Percentiles rank a stretch among this genome's conserved stretches.
These are phyloP conservation scores for Dissoconium aciculare DNA, from an alignment of 2,329 filamentous ascomycete species.

Conservation along the genomic window DNA sequence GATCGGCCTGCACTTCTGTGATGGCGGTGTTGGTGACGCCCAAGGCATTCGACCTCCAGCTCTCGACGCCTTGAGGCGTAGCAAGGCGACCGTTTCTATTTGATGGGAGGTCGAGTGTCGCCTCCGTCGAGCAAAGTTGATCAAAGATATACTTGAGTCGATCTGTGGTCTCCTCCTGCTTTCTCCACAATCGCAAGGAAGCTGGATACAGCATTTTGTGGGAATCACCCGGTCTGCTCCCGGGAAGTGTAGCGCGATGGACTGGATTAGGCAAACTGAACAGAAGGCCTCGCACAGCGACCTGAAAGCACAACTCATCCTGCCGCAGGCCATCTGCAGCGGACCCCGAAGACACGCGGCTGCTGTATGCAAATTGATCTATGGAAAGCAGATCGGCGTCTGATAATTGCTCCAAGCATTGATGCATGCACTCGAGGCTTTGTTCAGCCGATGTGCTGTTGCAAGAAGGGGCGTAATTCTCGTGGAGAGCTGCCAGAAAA, in stretches of 20 bases:
- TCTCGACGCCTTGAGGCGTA: conserved; percentile 9
- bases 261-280: conserved; percentile 79
- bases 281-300: conserved; percentile 71
- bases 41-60: conserved; percentile 12
- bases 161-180: conserved; percentile 66
- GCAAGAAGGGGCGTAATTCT: conserved; percentile 85
- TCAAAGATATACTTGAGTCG: too few species aligned
- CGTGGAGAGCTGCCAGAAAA: conserved; percentile 78
- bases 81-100: too few species aligned
- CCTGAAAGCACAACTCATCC: conserved; percentile 87
- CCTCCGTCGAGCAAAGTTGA: too few species aligned
- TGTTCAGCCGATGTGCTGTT: conserved; percentile 42
- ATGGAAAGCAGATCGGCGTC: conserved; percentile 74
- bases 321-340: conserved; percentile 64
- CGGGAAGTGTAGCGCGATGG: conserved; percentile 38
- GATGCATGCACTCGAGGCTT: conserved; percentile 63
- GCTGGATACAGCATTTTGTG: conserved; percentile 89
- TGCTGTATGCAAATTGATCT: conserved; percentile 51
- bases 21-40: conserved; percentile 3
- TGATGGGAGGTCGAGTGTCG: too few species aligned
- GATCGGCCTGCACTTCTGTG: neutral
- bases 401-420: conserved; percentile 76
- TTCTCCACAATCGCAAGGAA: conserved; percentile 68
- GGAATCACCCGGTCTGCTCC: conserved; percentile 37
- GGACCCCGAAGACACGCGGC: conserved; percentile 34